Evolutionary conservation across 306 rosid genomes (phyloP), one percentile per base, ranked within the genome.

Genomic region (Nissolia schottii): DNA sequence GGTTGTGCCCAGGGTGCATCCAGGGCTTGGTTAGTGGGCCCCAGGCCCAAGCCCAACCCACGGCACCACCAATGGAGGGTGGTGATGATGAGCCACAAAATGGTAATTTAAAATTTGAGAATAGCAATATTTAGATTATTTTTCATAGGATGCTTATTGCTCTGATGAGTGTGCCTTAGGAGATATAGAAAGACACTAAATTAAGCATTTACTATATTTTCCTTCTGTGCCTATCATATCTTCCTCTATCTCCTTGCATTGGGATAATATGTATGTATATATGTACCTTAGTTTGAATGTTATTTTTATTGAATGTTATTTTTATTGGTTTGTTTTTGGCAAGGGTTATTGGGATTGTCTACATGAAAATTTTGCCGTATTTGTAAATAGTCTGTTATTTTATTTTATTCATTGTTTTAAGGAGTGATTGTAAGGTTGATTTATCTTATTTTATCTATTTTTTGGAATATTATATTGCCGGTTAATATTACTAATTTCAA

Each of bases 131-230:
- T n/a, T n/a, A n/a, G n/a, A n/a, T n/a, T n/a, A n/a, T 72, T 31
- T 78, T 77, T 13, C 74, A 68, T 38, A 63, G 71, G 58, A 78
- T 78, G 80, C 37, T 64, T 59, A 69, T 37, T 43, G 31, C 14
- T 46, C 20, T 32, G 32, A 46, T 27, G 56, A 15, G 3, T 49
- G 28, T 49, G 24, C 38, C 48, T n/a, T 40, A 40, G 29, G 22
- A 50, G 58, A 80, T 53, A 20, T 71, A 14, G 77, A 63, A 50
- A 73, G 69, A 18, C 69, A 28, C 54, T 77, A 43, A 40, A 65
- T 54, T 38, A 12, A 50, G 29, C 25, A 41, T 2, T 41, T n/a
- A 14, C 37, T 24, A 41, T 41, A 41, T 41, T 64, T 25, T 41
- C 53, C 20, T 41, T 34, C 20, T 55, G 46, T 45, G 51, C 51